A percentile compares a stretch with the other conserved stretches of the same genome.
phyloP scores from a whole-genome alignment of 2,329 filamentous ascomycete genomes.

The Drechslerella coelobrocha region DNA sequence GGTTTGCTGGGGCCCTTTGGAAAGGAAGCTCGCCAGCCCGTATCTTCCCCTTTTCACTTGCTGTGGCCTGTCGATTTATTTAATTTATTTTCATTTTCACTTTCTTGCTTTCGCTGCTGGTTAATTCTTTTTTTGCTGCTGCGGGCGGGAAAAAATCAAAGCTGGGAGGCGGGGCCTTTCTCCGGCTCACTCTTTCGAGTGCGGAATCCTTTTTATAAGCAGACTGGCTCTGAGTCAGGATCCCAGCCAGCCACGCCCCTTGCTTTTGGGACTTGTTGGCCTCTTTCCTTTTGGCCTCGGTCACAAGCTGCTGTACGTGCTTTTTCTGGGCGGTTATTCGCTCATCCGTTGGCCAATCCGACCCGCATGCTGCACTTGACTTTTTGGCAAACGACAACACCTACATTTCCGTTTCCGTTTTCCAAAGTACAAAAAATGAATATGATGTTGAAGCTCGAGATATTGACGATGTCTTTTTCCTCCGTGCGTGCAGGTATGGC shows the following conservation, averaged over 20 bases:
- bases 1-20: neutral
- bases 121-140: neutral
- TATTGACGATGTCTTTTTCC: conserved; percentile 25
- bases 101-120: neutral
- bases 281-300: conserved; percentile 50
- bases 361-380: conserved; percentile 7
- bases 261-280: conserved; percentile 52
- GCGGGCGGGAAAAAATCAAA: neutral
- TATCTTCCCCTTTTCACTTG: neutral
- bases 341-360: conserved; percentile 13
- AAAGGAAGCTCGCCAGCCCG: neutral
- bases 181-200: neutral
- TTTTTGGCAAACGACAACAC: neutral
- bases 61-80: conserved; percentile 1
- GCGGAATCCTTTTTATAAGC: conserved; percentile 8
- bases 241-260: conserved; percentile 1
- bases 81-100: neutral
- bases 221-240: neutral
- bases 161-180: conserved; percentile 7
- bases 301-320: too few species aligned
- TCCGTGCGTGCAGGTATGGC: conserved; percentile 75
- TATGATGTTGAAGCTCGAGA: conserved; percentile 9
- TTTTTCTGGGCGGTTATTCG: conserved; percentile 20
- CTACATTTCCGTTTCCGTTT: neutral
- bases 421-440: neutral